Conservation (phyloP, 2,329 filamentous ascomycete species). For the Byssochlamys sp. region DNA sequence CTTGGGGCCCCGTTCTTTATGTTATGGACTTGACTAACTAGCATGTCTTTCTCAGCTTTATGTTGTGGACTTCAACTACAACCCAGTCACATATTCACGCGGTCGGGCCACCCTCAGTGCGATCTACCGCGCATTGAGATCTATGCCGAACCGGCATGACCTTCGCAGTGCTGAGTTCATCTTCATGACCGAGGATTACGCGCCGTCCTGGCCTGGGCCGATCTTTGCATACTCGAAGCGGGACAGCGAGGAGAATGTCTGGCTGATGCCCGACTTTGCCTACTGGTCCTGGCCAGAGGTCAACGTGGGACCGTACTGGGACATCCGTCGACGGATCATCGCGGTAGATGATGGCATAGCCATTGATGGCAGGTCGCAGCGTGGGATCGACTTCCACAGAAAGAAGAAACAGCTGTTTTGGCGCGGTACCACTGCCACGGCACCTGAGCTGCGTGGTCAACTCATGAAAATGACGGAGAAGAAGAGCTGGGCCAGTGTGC, state of each 20-base stretch:
- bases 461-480: conserved; percentile 30
- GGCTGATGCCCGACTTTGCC: conserved; percentile 47
- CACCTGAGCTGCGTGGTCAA: conserved; percentile 28
- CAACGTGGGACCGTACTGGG: conserved; percentile 35
- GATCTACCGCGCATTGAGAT: conserved; percentile 39
- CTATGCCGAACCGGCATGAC: conserved; percentile 26
- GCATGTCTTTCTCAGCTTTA: conserved; percentile 20
- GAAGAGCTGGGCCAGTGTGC: conserved; percentile 40
- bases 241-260: conserved; percentile 27
- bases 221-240: conserved; percentile 29
- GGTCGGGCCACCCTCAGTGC: conserved; percentile 38
- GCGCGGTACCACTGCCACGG: conserved; percentile 37
- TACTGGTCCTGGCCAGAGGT: conserved; percentile 46
- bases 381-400: conserved; percentile 17
- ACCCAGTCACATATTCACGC: conserved; percentile 26
- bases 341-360: conserved; percentile 25
- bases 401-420: conserved; percentile 42
- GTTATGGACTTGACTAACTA: neutral
- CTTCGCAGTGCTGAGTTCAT: conserved; percentile 44
- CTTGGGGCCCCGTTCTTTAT: neutral
- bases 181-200: conserved; percentile 39
- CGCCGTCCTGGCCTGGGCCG: conserved; percentile 21
- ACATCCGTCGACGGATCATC: conserved; percentile 30
- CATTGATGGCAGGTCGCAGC: conserved; percentile 10
- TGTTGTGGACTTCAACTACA: conserved; percentile 25